phyloP scores from a whole-genome alignment of 75 land plant species.

The Picea sitchensis region DNA sequence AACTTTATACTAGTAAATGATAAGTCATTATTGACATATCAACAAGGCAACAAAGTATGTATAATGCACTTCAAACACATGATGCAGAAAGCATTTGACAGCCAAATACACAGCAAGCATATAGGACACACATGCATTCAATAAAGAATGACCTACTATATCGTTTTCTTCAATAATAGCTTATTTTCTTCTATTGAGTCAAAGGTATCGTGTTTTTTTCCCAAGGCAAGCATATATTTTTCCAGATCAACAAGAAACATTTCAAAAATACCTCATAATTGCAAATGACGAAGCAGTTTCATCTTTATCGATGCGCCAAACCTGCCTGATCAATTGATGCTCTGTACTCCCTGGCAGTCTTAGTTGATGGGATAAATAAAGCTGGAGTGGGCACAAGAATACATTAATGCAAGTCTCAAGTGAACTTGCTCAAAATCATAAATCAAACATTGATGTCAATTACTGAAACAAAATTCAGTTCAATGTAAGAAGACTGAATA shows the following conservation, averaged over 20 bases:
- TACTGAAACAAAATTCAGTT: not conserved
- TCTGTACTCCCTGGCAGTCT: constrained; percentile 45
- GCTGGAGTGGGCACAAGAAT: constrained; percentile 29
- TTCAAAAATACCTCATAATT: constrained; percentile 62
- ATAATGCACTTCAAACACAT: too few relatives aligned
- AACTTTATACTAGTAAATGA: not conserved
- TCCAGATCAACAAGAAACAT: not conserved
- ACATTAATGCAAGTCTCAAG: not conserved
- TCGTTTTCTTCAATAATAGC: not conserved
- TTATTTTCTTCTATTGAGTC: not conserved
- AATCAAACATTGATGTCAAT: not conserved
- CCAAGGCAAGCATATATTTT: not conserved
- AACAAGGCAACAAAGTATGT: not conserved
- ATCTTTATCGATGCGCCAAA: constrained; percentile 85
- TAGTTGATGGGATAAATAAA: constrained; percentile 55
- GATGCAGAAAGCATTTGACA: too few relatives aligned
- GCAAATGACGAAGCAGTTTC: constrained; percentile 63
- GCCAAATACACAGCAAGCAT: too few relatives aligned
- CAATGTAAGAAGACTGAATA: not conserved
- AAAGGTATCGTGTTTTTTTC: not conserved
- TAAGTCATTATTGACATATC: not conserved
- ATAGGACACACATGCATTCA: not conserved
- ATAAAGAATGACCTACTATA: not conserved
- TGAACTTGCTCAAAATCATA: not conserved
- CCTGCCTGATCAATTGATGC: constrained; percentile 25